These are phyloP conservation scores for Boechera stricta DNA, from an alignment of 345 rosid species.

Conservation along the genomic window DNA sequence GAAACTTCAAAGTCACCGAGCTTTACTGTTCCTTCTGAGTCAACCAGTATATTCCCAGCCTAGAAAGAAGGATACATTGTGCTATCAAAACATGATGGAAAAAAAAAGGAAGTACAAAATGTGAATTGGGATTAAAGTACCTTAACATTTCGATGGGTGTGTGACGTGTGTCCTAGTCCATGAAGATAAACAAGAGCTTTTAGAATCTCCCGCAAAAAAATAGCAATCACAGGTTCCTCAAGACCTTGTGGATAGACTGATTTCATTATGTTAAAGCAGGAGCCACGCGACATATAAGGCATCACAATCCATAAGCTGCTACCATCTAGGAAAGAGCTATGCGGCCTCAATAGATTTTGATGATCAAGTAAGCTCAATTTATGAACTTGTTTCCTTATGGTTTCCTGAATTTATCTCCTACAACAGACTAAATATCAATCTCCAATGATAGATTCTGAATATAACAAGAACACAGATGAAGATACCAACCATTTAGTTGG, in stretches of 20 bases:
- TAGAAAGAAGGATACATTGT: conserved; percentile 38
- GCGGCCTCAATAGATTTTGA: conserved; percentile 61
- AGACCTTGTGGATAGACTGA: conserved; percentile 66
- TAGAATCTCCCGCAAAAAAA: conserved; percentile 64
- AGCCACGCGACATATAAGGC: conserved; percentile 81
- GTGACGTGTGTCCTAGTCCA: conserved; percentile 53
- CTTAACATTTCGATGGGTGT: conserved; percentile 78
- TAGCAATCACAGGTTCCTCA: conserved; percentile 70
- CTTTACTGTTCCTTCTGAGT: conserved; percentile 62
- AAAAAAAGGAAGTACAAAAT: neutral
- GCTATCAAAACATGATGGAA: neutral
- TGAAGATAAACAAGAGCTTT: conserved; percentile 74
- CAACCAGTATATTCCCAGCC: conserved; percentile 75
- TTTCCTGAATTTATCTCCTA: conserved; percentile 49
- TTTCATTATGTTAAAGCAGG: conserved; percentile 74
- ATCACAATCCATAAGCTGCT: conserved; percentile 75
- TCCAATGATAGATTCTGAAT: neutral
- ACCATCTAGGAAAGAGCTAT: conserved; percentile 65
- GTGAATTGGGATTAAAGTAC: conserved; percentile 33
- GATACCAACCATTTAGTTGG: conserved; percentile 51
- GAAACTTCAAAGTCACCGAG: conserved; percentile 71
- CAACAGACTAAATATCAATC: neutral
- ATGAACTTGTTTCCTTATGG: conserved; percentile 67
- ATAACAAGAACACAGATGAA: neutral
- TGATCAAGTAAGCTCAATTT: conserved; percentile 64